Base-by-base conservation (phyloP, 2,329 filamentous ascomycete species). In the Aspergillus costaricaensis region DNA sequence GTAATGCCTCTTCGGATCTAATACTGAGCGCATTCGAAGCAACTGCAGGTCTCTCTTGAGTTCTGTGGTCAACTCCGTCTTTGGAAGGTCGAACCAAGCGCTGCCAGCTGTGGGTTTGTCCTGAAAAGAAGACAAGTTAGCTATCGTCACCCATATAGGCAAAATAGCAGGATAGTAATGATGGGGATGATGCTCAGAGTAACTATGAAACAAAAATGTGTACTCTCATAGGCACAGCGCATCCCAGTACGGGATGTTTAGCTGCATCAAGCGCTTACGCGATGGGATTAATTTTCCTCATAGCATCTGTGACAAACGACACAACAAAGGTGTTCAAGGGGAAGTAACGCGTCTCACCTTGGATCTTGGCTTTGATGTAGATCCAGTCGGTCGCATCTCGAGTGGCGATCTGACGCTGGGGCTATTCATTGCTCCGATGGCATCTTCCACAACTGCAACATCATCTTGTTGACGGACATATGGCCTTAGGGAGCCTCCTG, bases 11-110 rank as follows among this genome's bases (percentile, higher is more conserved):
- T 98, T 94, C 0, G 92, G 88, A 67, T 98, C 94, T 21, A 98
- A 83, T 19, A 96, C 88, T 58, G 88, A 89, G 75, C 95, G 88
- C 89, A 97, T 94, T 66, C 91, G 88, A 61, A 99, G 81, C 10
- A 98, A 82, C 76, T 97, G 92, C 54, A 97, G 82, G 73, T 99
- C 94, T 67, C 92, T 86, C 77, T 93, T 96, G 63, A 97, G 82
- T 71, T 96, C 88, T 8, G 92, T 86, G 0, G 92, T 96, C 54
- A 96, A 78, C 54, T 91, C 83, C 25, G 94, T 97, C 70, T 88
- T 88, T 5, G 93, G 93, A 57, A 99, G 82, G 69, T 96, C 85
- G 79, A 90, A 98, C 94, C 94, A 98, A 60, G 90, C 82, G 15
- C 87, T 78, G 48, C 94, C 95, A 54, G 93, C 90, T 62, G 88